These are phyloP conservation scores for Calonectria montana DNA, from an alignment of 2,329 filamentous ascomycete genomes.

Conservation along the genomic window DNA sequence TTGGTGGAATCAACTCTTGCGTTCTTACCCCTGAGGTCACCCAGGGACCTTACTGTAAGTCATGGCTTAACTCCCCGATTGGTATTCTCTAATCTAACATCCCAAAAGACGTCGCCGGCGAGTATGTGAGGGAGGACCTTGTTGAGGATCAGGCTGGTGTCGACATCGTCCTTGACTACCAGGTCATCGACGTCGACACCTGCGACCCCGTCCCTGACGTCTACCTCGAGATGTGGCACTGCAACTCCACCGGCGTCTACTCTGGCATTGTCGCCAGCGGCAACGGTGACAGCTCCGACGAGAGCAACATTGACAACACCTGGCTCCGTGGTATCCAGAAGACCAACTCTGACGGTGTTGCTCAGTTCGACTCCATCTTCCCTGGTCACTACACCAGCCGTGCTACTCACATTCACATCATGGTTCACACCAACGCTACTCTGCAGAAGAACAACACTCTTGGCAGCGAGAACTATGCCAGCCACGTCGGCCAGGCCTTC, in stretches of 20 bases:
- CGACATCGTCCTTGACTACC: conserved; percentile 55
- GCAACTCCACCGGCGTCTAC: conserved; percentile 61
- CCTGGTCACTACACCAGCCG: conserved; percentile 59
- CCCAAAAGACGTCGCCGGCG: conserved; percentile 44
- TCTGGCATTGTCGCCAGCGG: conserved; percentile 52
- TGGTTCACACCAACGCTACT: conserved; percentile 52
- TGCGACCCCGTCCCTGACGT: conserved; percentile 55
- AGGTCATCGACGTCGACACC: conserved; percentile 57
- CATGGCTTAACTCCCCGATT: accelerated
- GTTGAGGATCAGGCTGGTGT: conserved; percentile 55
- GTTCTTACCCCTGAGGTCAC: conserved; percentile 62
- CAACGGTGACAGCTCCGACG: conserved; percentile 57
- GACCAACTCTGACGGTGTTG: conserved; percentile 56
- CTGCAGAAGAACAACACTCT: conserved; percentile 49
- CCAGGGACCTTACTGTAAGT: conserved; percentile 58
- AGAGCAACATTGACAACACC: conserved; percentile 47
- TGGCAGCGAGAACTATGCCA: conserved; percentile 52
- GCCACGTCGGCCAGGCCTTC: conserved; percentile 74
- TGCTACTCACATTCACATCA: conserved; percentile 60
- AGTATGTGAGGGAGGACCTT: conserved; percentile 51
- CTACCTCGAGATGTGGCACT: conserved; percentile 60
- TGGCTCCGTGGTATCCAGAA: conserved; percentile 52
- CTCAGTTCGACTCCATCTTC: conserved; percentile 56
- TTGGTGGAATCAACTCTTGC: conserved; percentile 55
- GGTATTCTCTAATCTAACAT: neutral